These are phyloP conservation scores for Cyclostephanos tholiformis DNA, from an alignment of 108 stramenopile species.

Conservation along the genomic window DNA sequence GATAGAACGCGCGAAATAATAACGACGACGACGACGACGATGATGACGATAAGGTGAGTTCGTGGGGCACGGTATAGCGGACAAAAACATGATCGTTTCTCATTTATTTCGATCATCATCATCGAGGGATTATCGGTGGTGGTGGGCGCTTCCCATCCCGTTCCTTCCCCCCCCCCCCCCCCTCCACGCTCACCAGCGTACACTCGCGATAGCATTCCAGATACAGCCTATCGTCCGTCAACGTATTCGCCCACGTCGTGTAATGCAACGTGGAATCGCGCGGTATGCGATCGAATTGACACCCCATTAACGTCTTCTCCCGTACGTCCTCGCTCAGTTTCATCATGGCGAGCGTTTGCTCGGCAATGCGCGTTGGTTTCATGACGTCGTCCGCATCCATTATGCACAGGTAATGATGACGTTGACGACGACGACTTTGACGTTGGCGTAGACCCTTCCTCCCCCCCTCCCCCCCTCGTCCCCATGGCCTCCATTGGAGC, in stretches of 20 bases:
- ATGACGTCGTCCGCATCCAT: slow-evolving; percentile 88
- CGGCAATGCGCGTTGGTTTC: slow-evolving; percentile 68
- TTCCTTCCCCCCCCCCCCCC: too few relatives aligned
- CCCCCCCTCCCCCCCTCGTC: neutral
- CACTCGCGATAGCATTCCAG: slow-evolving; percentile 87
- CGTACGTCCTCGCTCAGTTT: slow-evolving; percentile 26
- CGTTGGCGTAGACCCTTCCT: neutral
- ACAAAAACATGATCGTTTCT: too few relatives aligned
- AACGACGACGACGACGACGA: too few relatives aligned
- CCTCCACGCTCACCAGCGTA: slow-evolving; percentile 48
- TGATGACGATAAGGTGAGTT: too few relatives aligned
- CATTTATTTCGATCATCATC: too few relatives aligned
- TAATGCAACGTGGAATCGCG: slow-evolving; percentile 90
- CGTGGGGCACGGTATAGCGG: too few relatives aligned
- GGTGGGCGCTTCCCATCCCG: neutral
- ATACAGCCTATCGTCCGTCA: slow-evolving; percentile 71
- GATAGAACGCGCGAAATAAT: too few relatives aligned
- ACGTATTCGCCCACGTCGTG: slow-evolving; percentile 81
- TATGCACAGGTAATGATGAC: slow-evolving; percentile 63
- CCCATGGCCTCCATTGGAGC: neutral
- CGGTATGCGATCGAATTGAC: slow-evolving; percentile 79
- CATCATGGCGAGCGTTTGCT: slow-evolving; percentile 68
- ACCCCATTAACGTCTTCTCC: slow-evolving; percentile 69
- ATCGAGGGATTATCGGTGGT: neutral
- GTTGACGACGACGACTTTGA: neutral